Percentiles rank a stretch among this genome's conserved stretches.
Conservation (phyloP, 108 stramenopile genomes). For the Hondaea fermentalgiana region DNA sequence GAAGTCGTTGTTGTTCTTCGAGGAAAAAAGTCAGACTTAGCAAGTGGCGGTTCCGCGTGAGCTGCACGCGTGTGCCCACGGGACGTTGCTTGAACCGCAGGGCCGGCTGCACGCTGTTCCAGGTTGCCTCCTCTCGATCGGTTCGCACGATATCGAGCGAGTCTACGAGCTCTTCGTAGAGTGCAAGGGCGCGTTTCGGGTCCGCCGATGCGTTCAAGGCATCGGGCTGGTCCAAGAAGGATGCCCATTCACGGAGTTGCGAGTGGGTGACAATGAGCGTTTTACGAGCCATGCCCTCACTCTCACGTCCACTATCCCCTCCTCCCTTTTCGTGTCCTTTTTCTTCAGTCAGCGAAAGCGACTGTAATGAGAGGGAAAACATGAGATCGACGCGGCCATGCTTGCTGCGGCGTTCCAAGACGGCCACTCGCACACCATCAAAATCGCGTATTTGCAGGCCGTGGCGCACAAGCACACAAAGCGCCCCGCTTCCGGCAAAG, state of each 20-base stretch:
- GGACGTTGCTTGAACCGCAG: neutral
- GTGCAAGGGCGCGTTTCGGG: neutral
- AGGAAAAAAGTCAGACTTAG: neutral
- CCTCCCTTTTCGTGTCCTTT: too few species aligned
- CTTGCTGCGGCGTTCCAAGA: neutral
- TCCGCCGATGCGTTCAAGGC: neutral
- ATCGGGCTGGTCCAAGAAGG: conserved; percentile 3
- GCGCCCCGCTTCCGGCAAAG: neutral
- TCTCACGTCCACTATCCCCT: neutral
- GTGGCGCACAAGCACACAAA: neutral
- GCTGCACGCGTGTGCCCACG: neutral
- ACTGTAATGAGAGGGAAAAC: neutral
- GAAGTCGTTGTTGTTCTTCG: neutral
- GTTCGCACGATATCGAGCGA: neutral
- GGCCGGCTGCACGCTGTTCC: neutral
- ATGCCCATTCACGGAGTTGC: neutral
- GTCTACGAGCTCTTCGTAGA: neutral
- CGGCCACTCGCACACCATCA: neutral
- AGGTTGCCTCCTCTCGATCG: neutral
- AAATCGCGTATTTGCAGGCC: neutral
- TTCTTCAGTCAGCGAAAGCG: too few species aligned
- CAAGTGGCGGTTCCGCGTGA: neutral
- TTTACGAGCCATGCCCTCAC: neutral
- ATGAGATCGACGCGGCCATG: neutral
- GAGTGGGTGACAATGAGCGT: neutral